These are phyloP conservation scores for Aspergillus unguis DNA, from an alignment of 2,329 filamentous ascomycete species.

Conservation along the genomic window DNA sequence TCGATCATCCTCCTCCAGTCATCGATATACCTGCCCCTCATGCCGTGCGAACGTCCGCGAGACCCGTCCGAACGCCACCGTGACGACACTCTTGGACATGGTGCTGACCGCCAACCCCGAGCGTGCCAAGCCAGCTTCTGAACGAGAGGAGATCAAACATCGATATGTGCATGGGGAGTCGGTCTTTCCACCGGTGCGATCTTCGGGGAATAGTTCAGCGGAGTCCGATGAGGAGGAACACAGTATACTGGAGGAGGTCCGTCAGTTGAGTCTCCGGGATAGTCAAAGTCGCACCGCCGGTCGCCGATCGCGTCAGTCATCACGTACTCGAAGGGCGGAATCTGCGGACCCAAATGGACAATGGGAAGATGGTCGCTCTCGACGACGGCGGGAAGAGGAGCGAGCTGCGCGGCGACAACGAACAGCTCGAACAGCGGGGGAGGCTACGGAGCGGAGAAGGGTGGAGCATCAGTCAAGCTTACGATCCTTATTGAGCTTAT, in stretches of 20 bases:
- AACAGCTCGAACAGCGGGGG: constrained; percentile 10
- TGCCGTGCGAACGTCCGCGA: constrained; percentile 84
- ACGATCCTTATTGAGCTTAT: constrained; percentile 76
- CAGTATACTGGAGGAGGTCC: constrained; percentile 66
- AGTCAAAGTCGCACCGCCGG: constrained; percentile 25
- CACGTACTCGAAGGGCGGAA: constrained; percentile 28
- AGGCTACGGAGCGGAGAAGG: constrained; percentile 48
- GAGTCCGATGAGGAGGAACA: constrained; percentile 60
- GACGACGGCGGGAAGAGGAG: constrained; percentile 35
- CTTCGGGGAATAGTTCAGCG: constrained; percentile 36
- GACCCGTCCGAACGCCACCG: constrained; percentile 84
- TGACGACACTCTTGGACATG: constrained; percentile 87
- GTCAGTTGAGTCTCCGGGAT: constrained; percentile 66
- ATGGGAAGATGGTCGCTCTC: constrained; percentile 38
- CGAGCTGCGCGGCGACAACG: constrained; percentile 28
- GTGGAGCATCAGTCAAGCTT: constrained; percentile 89
- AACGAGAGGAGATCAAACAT: constrained; percentile 71
- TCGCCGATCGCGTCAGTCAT: constrained; percentile 23
- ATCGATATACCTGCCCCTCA: constrained; percentile 82
- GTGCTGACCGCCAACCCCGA: constrained; percentile 76
- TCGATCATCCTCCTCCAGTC: constrained; percentile 43
- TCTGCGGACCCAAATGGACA: constrained; percentile 39
- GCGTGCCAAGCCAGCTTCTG: constrained; percentile 64
- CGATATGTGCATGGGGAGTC: constrained; percentile 80
- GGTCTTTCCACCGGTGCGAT: constrained; percentile 62